Evolutionary conservation across 345 rosid species (phyloP), one percentile per base, ranked within the genome.

Genomic region (Crucihimalaya himalaica): DNA sequence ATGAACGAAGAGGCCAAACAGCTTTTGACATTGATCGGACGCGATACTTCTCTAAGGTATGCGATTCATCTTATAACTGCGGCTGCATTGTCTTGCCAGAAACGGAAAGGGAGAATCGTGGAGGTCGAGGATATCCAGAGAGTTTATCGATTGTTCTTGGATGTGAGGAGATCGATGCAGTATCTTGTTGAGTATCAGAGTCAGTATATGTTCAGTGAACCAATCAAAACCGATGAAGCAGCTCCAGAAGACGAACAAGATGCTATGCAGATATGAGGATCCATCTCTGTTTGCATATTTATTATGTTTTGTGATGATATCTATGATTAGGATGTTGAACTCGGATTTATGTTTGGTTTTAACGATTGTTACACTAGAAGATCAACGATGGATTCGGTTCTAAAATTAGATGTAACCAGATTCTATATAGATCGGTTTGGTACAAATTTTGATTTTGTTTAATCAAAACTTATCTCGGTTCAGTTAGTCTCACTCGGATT

Each of bases 111-210:
- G 31, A 88, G 78, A 74, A 13, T 86, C 16, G 96, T 94, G 61
- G 97, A 91, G 78, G 68, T 80, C 8, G 89, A 84, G 77, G 99
- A 95, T 66, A 68, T 92, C 11, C 80, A 83, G 27, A 83, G 97
- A 21, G 99, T 87, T 54, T 95, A 95, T 68, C 74, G 70, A 56
- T 83, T 94, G 56, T 94, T 94, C 78, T 81, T 94, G 66, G 99
- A 94, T 74, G 97, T 92, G 66, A 86, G 88, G 90, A 86, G 99
- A 72, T 94, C 99, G 3, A 87, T 90, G 21, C 99, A 94, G 75
- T 94, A 88, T 70, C 84, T 94, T 80, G 91, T 92, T 80, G 97
- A 89, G 84, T 88, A 85, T 54, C 75, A 76, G 65, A 87, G 81
- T 63, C 92, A 89, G 86, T 94, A 89, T 84, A 88, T 94, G 93